Percentiles rank a stretch among this genome's conserved stretches.
Conservation (phyloP, 192 early-diverging fungal genomes). For the Umbelopsis ramanniana region DNA sequence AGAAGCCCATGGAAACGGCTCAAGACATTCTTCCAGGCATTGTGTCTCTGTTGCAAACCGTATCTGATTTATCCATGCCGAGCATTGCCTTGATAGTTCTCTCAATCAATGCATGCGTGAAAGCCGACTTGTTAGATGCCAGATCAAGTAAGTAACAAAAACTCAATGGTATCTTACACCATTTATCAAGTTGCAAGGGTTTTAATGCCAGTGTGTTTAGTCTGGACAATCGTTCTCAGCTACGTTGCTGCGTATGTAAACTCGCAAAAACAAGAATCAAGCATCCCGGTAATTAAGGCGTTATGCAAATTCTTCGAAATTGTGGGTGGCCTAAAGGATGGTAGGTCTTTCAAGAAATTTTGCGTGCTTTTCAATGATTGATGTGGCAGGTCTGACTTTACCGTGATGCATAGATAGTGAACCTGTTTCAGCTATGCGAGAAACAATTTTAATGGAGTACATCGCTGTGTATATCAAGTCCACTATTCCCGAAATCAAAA, state of each 20-base stretch:
- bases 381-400: neutral
- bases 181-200: neutral
- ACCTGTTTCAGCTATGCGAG: constrained; percentile 46
- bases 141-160: constrained; percentile 39
- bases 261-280: constrained; percentile 20
- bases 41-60: constrained; percentile 49
- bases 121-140: constrained; percentile 48
- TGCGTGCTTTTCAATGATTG: neutral
- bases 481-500: constrained; percentile 28
- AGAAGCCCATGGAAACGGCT: constrained; percentile 46
- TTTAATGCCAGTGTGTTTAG: constrained; percentile 27
- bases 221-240: constrained; percentile 51
- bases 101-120: constrained; percentile 47
- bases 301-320: constrained; percentile 55
- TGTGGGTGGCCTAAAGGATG: constrained; percentile 52
- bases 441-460: constrained; percentile 44
- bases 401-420: neutral
- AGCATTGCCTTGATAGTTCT: constrained; percentile 53
- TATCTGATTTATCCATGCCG: constrained; percentile 41
- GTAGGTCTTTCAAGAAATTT: constrained; percentile 32
- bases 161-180: neutral
- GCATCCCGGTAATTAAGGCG: constrained; percentile 33
- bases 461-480: constrained; percentile 44
- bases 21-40: constrained; percentile 56
- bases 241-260: constrained; percentile 49